phyloP scores from a whole-genome alignment of 495 filamentous ascomycete species.

The Aspergillus sclerotioniger region DNA sequence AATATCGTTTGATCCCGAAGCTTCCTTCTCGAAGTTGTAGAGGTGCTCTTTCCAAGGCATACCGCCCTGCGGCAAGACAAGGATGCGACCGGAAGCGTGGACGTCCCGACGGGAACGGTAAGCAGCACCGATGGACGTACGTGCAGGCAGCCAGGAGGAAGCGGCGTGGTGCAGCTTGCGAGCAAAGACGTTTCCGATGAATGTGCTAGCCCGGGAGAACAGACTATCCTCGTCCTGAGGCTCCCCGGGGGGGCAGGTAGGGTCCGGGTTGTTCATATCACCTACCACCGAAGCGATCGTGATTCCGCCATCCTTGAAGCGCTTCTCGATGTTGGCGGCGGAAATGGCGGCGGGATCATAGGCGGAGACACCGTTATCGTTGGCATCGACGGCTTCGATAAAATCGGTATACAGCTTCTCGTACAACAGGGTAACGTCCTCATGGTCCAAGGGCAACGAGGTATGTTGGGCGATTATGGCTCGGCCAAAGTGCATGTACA shows the following conservation, averaged over 20 bases:
- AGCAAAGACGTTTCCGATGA: conserved; percentile 84
- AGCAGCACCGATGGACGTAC: conserved; percentile 69
- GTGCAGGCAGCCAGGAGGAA: conserved; percentile 77
- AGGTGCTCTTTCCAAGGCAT: conserved; percentile 96
- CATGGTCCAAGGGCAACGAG: conserved; percentile 55
- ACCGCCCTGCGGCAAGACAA: conserved; percentile 71
- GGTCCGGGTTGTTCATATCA: conserved; percentile 67
- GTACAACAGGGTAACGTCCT: conserved; percentile 71
- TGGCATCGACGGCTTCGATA: conserved; percentile 93
- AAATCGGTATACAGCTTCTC: conserved; percentile 90
- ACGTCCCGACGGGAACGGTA: conserved; percentile 61
- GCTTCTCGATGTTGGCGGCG: conserved; percentile 67
- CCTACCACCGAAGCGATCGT: conserved; percentile 79
- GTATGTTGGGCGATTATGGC: conserved; percentile 73
- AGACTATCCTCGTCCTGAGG: conserved; percentile 79
- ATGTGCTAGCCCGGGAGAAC: conserved; percentile 69
- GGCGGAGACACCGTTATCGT: conserved; percentile 88
- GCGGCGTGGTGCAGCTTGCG: conserved; percentile 63
- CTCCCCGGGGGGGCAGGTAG: conserved; percentile 39
- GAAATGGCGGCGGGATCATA: conserved; percentile 67
- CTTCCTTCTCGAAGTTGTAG: conserved; percentile 75
- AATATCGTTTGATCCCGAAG: conserved; percentile 32
- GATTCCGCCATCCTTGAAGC: conserved; percentile 78
- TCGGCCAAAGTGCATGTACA: conserved; percentile 93
- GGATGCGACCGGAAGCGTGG: conserved; percentile 72